Evolutionary conservation across 176 grass and related monocot genomes (phyloP), one percentile per base, ranked within the genome.

Genomic region (Bothriochloa decipiens): DNA sequence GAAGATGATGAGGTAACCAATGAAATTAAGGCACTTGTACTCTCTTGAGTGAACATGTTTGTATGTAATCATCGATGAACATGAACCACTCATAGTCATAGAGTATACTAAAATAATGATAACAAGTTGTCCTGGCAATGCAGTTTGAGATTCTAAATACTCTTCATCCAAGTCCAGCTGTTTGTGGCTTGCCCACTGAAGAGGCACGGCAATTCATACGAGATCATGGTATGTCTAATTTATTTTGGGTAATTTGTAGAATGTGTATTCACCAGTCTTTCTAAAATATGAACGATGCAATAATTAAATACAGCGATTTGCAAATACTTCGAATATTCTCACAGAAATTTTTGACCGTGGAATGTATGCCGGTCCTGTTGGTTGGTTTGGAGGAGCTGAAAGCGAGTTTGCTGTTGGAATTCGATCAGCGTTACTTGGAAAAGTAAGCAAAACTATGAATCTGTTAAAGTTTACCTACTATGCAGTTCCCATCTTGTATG

Each of bases 361-460:
- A 79, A 96, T 99, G 96, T 99, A 99, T 68, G 91, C 89, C 64
- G 91, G 93, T 72, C 96, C 96, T 66, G 89, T 99, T 62, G 93
- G 96, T 74, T 99, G 93, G 93, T 96, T 99, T 81, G 96, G 96
- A 70, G 96, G 96, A 84, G 84, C 74, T 82, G 96, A 99, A 89
- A 94, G 91, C 68, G 93, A 99, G 87, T 99, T 99, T 83, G 89
- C 91, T 43, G 96, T 99, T 47, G 96, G 96, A 10, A 99, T 99
- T 91, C 92, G 93, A 84, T 96, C 96, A 42, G 96, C 91, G 57
- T 84, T 99, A 57, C 83, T 96, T 37, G 93, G 88, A 81, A 95
- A 96, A 83, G 96, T 99, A 95, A 91, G 82, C 3, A 81, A 73
- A 55, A 14, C 7, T 8, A 3, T 7, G 0, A 39, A 57, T 12